Evolutionary conservation across 2,329 filamentous ascomycete species (phyloP).

Genomic region (Monosporascus cannonballus): DNA sequence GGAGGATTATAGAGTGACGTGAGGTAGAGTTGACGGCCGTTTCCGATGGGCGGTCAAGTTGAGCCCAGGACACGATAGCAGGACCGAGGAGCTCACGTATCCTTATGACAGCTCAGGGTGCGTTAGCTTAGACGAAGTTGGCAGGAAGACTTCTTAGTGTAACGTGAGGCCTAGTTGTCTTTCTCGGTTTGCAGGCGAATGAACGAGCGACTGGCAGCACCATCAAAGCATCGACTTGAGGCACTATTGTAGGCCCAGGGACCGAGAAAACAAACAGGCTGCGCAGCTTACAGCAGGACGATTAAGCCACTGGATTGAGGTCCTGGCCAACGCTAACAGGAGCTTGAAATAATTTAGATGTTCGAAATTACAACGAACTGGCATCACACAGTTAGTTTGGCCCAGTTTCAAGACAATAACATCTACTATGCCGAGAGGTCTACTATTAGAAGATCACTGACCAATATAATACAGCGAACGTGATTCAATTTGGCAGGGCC

Average conservation of each 20-base stretch:
- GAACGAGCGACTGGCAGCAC: constrained; percentile 15
- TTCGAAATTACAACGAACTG: constrained; percentile 17
- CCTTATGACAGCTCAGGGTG: neutral
- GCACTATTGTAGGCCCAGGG: constrained; percentile 8
- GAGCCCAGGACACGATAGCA: too few relatives aligned
- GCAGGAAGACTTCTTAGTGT: neutral
- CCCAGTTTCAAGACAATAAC: constrained; percentile 6
- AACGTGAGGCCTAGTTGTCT: neutral
- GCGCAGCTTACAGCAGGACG: constrained; percentile 8
- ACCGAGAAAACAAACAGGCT: constrained; percentile 5
- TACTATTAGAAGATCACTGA: constrained; percentile 30
- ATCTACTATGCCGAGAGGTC: constrained; percentile 6
- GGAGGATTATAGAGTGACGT: too few relatives aligned
- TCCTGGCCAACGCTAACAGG: neutral
- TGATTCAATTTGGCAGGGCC: constrained; percentile 19
- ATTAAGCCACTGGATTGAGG: constrained; percentile 4
- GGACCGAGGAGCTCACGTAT: neutral
- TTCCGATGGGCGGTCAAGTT: too few relatives aligned
- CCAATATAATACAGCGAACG: constrained; percentile 36
- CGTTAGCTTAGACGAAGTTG: neutral
- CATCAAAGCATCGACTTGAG: constrained; percentile 12
- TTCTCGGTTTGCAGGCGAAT: constrained; percentile 4
- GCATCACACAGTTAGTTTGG: constrained; percentile 16
- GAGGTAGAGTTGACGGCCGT: too few relatives aligned
- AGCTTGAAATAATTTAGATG: neutral